Conservation (phyloP, 2,329 filamentous ascomycete species). For the Kalmusia sp. region DNA sequence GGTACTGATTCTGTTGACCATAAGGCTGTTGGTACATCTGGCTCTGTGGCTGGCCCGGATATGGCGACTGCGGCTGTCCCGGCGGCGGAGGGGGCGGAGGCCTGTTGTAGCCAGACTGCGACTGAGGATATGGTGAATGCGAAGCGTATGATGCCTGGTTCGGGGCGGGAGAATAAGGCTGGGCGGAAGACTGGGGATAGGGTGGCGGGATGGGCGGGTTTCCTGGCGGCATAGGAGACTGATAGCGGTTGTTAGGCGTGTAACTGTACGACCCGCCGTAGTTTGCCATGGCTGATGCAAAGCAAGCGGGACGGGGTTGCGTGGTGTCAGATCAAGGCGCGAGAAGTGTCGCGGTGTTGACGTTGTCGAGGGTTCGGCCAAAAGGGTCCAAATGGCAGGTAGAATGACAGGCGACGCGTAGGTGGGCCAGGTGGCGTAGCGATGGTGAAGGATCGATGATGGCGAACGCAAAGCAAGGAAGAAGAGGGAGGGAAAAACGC, state of each 20-base stretch:
- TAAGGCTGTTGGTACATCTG: constrained; percentile 31
- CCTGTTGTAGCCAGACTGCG: constrained; percentile 42
- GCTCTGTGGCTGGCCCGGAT: constrained; percentile 22
- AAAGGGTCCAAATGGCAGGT: not conserved
- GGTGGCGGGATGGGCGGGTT: constrained; percentile 38
- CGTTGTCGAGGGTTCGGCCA: not conserved
- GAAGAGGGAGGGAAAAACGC: not conserved
- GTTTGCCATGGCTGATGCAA: constrained; percentile 31
- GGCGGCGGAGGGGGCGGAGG: constrained; percentile 43
- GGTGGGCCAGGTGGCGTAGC: not conserved
- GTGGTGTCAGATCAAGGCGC: not conserved
- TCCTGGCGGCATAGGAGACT: constrained; percentile 28
- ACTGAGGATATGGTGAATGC: constrained; percentile 37
- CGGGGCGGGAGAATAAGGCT: constrained; percentile 51
- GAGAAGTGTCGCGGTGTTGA: not conserved
- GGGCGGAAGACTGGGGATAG: constrained; percentile 44
- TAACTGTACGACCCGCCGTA: constrained; percentile 38
- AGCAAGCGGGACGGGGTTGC: not conserved
- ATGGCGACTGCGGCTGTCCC: constrained; percentile 30
- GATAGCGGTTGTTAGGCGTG: constrained; percentile 36
- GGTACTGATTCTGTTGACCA: constrained; percentile 31
- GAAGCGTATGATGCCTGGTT: constrained; percentile 48
- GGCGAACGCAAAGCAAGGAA: not conserved
- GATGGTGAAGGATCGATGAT: not conserved
- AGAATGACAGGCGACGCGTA: not conserved